These are phyloP conservation scores for Pichia sp. DNA, from an alignment of 1,139 yeast species.

Conservation along the genomic window DNA sequence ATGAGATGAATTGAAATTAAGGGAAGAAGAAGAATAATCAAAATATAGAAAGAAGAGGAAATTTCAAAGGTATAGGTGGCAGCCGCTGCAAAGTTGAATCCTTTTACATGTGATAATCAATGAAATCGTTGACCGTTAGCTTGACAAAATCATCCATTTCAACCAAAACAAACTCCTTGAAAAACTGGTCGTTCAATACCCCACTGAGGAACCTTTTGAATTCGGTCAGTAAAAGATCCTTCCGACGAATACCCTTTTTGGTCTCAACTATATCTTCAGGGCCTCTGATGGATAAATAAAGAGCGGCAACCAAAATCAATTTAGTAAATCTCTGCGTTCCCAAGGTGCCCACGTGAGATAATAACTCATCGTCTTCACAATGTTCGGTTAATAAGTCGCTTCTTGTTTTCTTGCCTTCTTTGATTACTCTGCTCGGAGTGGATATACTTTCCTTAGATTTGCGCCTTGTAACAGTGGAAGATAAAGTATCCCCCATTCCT, in stretches of 20 bases:
- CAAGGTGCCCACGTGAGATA: constrained; percentile 15
- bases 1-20: too few species aligned
- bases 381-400: constrained; percentile 8
- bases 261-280: constrained; percentile 21
- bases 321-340: constrained; percentile 22
- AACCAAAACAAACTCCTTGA: constrained; percentile 25
- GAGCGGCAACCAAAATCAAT: constrained; percentile 20
- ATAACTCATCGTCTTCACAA: constrained; percentile 13
- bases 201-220: constrained; percentile 30
- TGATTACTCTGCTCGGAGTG: not conserved
- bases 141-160: constrained; percentile 31
- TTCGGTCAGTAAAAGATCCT: constrained; percentile 26
- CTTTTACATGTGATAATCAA: constrained; percentile 28
- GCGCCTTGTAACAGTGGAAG: not conserved
- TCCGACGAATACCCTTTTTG: constrained; percentile 19
- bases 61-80: too few species aligned
- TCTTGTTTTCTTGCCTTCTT: constrained; percentile 2
- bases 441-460: not conserved
- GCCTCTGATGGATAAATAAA: constrained; percentile 18
- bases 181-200: constrained; percentile 25
- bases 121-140: constrained; percentile 31
- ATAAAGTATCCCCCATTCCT: not conserved
- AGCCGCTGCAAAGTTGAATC: too few species aligned
- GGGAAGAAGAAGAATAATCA: too few species aligned
- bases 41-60: too few species aligned